phyloP scores from a whole-genome alignment of 2,329 filamentous ascomycete species.

The Cadophora sp. region DNA sequence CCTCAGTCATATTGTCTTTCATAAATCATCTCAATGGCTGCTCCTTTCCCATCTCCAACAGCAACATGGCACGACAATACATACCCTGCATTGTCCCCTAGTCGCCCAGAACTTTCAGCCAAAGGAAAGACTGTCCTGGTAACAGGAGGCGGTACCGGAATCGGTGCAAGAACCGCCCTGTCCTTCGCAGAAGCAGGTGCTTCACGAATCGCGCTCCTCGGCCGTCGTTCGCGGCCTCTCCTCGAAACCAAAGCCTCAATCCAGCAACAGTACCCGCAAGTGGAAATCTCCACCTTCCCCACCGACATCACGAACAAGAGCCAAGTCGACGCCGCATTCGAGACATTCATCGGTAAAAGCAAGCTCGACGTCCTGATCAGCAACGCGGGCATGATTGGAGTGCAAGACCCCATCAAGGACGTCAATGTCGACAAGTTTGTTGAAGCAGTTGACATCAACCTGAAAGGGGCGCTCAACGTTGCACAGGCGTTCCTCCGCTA shows the following conservation, averaged over 20 bases:
- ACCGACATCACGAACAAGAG: constrained; percentile 44
- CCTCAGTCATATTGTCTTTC: background rate
- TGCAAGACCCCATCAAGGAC: constrained; percentile 39
- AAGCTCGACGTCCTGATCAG: constrained; percentile 50
- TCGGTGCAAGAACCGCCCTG: constrained; percentile 51
- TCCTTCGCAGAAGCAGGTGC: constrained; percentile 54
- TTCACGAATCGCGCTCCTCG: constrained; percentile 51
- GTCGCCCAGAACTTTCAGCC: constrained; percentile 48
- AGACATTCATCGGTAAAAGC: constrained; percentile 40
- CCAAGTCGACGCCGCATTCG: constrained; percentile 46
- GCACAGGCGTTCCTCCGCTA: constrained; percentile 46
- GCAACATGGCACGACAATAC: constrained; percentile 45
- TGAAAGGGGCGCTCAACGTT: constrained; percentile 45
- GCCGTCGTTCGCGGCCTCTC: constrained; percentile 47
- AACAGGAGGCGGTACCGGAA: constrained; percentile 54
- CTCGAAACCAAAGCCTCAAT: constrained; percentile 48
- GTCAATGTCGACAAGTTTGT: constrained; percentile 45
- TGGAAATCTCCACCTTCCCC: constrained; percentile 44
- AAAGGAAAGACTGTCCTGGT: constrained; percentile 49
- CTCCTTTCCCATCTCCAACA: constrained; percentile 49
- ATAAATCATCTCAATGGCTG: constrained; percentile 34
- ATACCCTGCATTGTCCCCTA: constrained; percentile 48
- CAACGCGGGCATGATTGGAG: constrained; percentile 46
- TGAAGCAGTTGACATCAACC: constrained; percentile 45
- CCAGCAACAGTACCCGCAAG: constrained; percentile 44